Evolutionary conservation across 345 rosid genomes (phyloP), one percentile per base, ranked within the genome.

Genomic region (Adansonia digitata): DNA sequence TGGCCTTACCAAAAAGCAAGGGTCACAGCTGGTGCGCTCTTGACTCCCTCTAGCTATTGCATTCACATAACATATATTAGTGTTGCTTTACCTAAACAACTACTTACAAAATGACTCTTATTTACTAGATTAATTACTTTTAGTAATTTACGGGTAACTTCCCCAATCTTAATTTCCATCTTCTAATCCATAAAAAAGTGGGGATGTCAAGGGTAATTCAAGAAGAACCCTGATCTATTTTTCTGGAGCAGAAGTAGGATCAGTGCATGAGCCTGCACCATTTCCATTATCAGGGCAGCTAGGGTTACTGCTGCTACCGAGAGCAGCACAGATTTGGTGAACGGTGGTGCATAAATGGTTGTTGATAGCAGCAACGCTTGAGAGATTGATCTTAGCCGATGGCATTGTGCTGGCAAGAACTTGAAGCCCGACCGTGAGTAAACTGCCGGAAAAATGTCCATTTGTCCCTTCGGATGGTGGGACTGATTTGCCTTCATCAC

Each of bases 11-110:
- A 57, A 59, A 39, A 62, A 81, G 74, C 82, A 76, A 85, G 86
- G 91, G 84, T 75, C 78, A 56, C 22, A 72, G 74, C 83, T 90
- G 97, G 97, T 94, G 89, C 97, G 98, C 85, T 93, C 97, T 93
- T 93, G 96, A 93, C 98, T 93, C 81, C 88, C 80, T 8, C 12
- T 67, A 51, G 10, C 46, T 34, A 29, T 1, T 49, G 46, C 42
- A 45, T 46, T 0, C n/a, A 46, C 14, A 40, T 40, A 5, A 40
- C 45, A 40, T 11, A 40, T 5, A 40, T 40, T 40, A 40, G 6
- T 40, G 45, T 40, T 40, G 9, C 45, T 11, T 40, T 40, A 5
- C 22, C 65, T 49, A 74, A n/a, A 24, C 34, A 31, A 31, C 34
- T 43, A 43, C 65, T 72, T 42, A 49, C 76, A 5, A 67, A 40